phyloP scores from a whole-genome alignment of 148 eudicot genomes.

The Polygonum aviculare region DNA sequence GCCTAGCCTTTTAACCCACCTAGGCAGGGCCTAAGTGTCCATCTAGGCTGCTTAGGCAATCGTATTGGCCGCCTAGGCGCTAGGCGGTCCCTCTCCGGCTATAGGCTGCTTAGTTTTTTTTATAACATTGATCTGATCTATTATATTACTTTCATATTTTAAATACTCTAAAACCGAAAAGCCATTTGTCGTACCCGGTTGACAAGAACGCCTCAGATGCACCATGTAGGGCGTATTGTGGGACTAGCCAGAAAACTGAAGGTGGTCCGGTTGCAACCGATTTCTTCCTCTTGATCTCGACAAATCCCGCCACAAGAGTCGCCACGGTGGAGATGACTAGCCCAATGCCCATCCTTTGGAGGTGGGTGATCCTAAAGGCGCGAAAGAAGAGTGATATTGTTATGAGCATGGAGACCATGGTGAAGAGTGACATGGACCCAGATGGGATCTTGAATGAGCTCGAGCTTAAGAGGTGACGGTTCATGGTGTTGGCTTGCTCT shows the following conservation, averaged over 20 bases:
- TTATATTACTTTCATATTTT: too few relatives aligned
- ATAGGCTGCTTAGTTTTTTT: too few relatives aligned
- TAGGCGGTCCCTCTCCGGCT: too few relatives aligned
- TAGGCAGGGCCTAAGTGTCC: too few relatives aligned
- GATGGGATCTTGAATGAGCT: conserved; percentile 24
- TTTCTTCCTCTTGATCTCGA: conserved; percentile 18
- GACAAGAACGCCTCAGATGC: conserved; percentile 26
- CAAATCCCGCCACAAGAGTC: conserved; percentile 14
- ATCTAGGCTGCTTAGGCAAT: too few relatives aligned
- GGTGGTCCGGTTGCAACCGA: conserved; percentile 11
- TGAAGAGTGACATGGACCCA: conserved; percentile 18
- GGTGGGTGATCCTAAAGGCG: conserved; percentile 19
- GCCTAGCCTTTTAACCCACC: too few relatives aligned
- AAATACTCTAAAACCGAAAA: too few relatives aligned
- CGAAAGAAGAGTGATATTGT: conserved; percentile 20
- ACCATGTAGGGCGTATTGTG: conserved; percentile 25
- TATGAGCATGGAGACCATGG: conserved; percentile 21
- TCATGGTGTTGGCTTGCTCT: conserved; percentile 28
- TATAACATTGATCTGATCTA: too few relatives aligned
- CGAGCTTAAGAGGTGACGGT: conserved; percentile 12
- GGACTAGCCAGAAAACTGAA: conserved; percentile 27
- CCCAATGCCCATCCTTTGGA: conserved; percentile 32
- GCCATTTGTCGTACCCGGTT: not conserved
- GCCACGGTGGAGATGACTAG: conserved; percentile 12
- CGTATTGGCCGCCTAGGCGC: too few relatives aligned